Evolutionary conservation across 371 early-diverging fungal species (phyloP), one percentile per base, ranked within the genome.

Genomic region (Circinella minor): DNA sequence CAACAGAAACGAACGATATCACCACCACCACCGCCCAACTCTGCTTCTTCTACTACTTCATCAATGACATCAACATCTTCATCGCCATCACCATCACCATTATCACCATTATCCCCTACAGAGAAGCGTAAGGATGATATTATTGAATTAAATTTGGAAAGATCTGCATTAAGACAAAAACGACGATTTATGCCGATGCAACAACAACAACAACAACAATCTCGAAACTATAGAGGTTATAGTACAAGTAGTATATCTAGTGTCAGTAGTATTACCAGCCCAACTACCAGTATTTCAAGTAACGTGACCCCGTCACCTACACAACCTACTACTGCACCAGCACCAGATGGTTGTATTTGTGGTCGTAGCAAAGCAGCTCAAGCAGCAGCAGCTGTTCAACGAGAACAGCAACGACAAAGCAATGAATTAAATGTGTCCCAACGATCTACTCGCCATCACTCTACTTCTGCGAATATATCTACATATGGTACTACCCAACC

Each of bases 271-370:
- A 57, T 34, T 27, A 57, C 27, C 57, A 57, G 57, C 57, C 15
- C 51, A 17, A 51, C 14, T n/a, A 51, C 51, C 51, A 51, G 15
- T n/a, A 57, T 57, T 5, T 57, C 57, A 34, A 57, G 57, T 57
- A 57, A 57, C 57, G 27, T 57, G 57, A 57, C 57, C 7, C 47
- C 63, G 13, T 63, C 63, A 10, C 48, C 63, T 13, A 20, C 62
- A 63, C 6, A 9, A 6, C 6, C 43, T 11, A 46, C 63, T 10
- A 38, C 51, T 65, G 37, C 37, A 38, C 65, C 49, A 37, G 54
- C 49, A 14, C 65, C 65, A 27, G 65, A 65, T 65, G 65, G 65
- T 6, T 65, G 65, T 54, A 65, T 65, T n/a, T 65, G 65, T 38
- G 65, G 65, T 54, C 65, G 65, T 7, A 65, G 65, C 20, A 48